A percentile compares a stretch with the other conserved stretches of the same genome.
phyloP scores from a whole-genome alignment of 495 filamentous ascomycete genomes.

The Lepraria neglecta region DNA sequence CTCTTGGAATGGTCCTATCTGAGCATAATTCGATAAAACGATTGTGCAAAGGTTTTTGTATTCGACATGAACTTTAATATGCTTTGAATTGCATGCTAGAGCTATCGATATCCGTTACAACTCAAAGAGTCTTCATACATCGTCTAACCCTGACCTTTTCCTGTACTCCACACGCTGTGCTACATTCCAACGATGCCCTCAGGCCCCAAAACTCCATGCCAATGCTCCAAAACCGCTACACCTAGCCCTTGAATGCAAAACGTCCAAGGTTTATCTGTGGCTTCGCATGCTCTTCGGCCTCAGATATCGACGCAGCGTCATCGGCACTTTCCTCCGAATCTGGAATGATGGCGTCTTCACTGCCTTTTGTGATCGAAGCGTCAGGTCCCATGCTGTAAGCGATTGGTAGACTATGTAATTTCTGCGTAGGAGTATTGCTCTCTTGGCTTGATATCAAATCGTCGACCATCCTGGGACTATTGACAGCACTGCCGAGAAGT shows the following conservation, averaged over 20 bases:
- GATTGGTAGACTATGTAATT: neutral
- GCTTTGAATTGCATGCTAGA: neutral
- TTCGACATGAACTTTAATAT: neutral
- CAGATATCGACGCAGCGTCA: conserved; percentile 21
- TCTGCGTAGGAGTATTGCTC: neutral
- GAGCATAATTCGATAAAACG: no score
- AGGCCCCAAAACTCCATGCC: neutral
- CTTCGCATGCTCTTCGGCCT: conserved; percentile 2
- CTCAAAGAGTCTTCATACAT: neutral
- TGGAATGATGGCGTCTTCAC: conserved; percentile 69
- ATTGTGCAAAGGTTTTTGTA: rapidly evolving
- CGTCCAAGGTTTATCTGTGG: conserved; percentile 16
- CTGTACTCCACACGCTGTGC: conserved; percentile 12
- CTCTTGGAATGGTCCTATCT: neutral
- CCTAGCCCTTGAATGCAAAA: conserved; percentile 23
- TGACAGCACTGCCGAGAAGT: conserved; percentile 3
- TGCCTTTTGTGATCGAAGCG: conserved; percentile 43
- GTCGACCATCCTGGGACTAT: neutral
- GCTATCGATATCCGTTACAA: neutral
- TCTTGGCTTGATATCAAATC: neutral
- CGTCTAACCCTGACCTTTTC: neutral
- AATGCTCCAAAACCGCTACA: neutral
- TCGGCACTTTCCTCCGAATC: conserved; percentile 60
- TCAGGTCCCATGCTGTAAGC: conserved; percentile 14
- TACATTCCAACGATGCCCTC: neutral